Evolutionary conservation across 1,139 yeast genomes (phyloP), one percentile per base, ranked within the genome.

Genomic region (Wickerhamomyces sp.): DNA sequence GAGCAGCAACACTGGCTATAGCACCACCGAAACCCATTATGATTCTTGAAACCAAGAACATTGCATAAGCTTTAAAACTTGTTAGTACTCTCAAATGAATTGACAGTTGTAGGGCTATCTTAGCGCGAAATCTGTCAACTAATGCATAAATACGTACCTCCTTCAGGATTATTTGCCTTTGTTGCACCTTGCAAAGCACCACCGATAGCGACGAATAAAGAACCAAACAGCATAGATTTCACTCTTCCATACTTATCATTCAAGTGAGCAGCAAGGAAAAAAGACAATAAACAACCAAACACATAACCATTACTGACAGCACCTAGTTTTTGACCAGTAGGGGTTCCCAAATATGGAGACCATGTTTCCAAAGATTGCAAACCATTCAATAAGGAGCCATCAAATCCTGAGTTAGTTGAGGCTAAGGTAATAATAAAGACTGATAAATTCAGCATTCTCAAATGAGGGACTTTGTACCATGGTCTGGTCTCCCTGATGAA

Each of bases 341-440:
- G 78, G 36, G 61, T 40, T 32, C 66, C 67, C 61, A 72, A 60
- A 36, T 58, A 50, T n/a, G 35, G 35, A 26, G 41, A 35, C 74
- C 75, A 71, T 13, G 45, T 33, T 0, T 46, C 41, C 33, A 73
- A 55, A 9, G 72, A 59, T 49, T 74, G 78, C 32, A 75, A 58
- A 33, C 76, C 76, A 51, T 74, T 75, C 56, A 74, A 56, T 64
- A 74, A 59, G 5, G 74, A 67, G 17, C 76, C 75, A 57, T 75
- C 80, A 45, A 64, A 75, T 8, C 80, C 78, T 38, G 61, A 65
- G 44, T 66, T 69, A 20, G 76, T 67, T 18, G 75, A 65, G 17
- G 72, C 57, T 33, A 74, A 52, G 29, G 75, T 61, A 29, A 70
- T 62, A 21, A 67, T 47, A 18, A 71, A 56, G 28, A 73, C 48